phyloP scores from a whole-genome alignment of 805 yeast genomes.

The Kodamaea sagamina region DNA sequence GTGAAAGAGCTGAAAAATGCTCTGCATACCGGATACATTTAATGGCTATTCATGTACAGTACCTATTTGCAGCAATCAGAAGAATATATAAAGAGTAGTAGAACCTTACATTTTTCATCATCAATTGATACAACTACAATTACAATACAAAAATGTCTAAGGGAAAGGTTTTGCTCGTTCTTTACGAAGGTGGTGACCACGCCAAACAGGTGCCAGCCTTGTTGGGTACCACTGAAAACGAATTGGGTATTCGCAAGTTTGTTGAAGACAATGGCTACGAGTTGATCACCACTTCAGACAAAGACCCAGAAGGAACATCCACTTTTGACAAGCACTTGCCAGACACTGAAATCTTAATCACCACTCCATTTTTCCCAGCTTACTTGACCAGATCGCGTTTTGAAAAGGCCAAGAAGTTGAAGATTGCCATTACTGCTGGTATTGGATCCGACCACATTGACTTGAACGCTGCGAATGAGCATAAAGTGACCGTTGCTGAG shows the following conservation, averaged over 20 bases:
- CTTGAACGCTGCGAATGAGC: slow-evolving; percentile 63
- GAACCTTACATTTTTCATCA: too few relatives aligned
- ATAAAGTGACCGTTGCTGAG: slow-evolving; percentile 67
- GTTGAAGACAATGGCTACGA: slow-evolving; percentile 68
- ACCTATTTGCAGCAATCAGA: too few relatives aligned
- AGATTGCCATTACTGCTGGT: slow-evolving; percentile 74
- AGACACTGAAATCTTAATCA: slow-evolving; percentile 74
- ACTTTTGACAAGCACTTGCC: slow-evolving; percentile 63
- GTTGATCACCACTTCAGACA: slow-evolving; percentile 63
- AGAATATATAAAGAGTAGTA: too few relatives aligned
- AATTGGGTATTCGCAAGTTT: slow-evolving; percentile 67
- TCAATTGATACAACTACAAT: not conserved
- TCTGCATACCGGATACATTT: too few relatives aligned
- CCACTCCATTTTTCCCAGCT: slow-evolving; percentile 84
- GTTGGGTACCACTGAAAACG: slow-evolving; percentile 73
- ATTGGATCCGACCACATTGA: slow-evolving; percentile 84
- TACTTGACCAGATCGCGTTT: slow-evolving; percentile 69
- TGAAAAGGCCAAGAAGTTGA: slow-evolving; percentile 68
- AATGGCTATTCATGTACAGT: too few relatives aligned
- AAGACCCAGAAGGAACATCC: slow-evolving; percentile 60
- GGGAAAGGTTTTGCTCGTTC: slow-evolving; percentile 51
- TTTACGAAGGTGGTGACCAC: slow-evolving; percentile 58
- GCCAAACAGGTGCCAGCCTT: slow-evolving; percentile 61
- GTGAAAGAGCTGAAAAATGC: too few relatives aligned
- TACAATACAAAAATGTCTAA: slow-evolving; percentile 11